Base-by-base conservation (phyloP, 305 asterid genomes). In the Fraxinus floribunda region DNA sequence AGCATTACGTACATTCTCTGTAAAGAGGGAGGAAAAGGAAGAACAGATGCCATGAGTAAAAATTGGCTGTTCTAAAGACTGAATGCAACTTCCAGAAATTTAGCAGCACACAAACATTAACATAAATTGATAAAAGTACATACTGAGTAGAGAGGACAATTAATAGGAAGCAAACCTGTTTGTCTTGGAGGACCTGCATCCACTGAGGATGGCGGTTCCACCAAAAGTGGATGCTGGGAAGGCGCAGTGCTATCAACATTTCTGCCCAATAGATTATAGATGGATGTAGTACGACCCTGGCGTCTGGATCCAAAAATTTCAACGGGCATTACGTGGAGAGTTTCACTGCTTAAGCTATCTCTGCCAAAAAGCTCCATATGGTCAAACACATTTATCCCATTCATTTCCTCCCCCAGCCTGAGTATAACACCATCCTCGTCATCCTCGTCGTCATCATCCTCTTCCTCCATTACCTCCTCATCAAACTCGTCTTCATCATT, bases 401-500 rank as follows among this genome's bases (percentile, higher is more conserved):
- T 93, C 97, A 94, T 95, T 78, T 98, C 99, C 85, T 93, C 99
- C 22, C 98, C 99, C 57, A 95, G 85, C 83, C 97, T 91, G 82
- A 95, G 90, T 32, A 95, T 87, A 80, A 95, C 98, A 74, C 98
- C 99, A 85, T 93, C 99, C 92, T 94, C 99, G 6, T 94, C 99
- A 77, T 95, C 99, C 86, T 95, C 99, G 10, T 95, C 98, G 30
- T 95, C 99, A 62, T 94, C 99, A 81, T 95, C 97, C 80, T 94
- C 99, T 86, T 94, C 93, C 79, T 90, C 99, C 97, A 94, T 90
- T 82, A 92, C 94, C 89, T 95, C 99, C 90, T 95, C 99, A 81
- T 95, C 99, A 86, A 94, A 94, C 83, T 95, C 99, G 81, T 95
- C 99, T 89, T 95, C 99, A 81, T 95, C 99, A 81, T 94, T 92